Base-by-base conservation (phyloP, 2,329 filamentous ascomycete species). In the Trichocomaceae sp. region DNA sequence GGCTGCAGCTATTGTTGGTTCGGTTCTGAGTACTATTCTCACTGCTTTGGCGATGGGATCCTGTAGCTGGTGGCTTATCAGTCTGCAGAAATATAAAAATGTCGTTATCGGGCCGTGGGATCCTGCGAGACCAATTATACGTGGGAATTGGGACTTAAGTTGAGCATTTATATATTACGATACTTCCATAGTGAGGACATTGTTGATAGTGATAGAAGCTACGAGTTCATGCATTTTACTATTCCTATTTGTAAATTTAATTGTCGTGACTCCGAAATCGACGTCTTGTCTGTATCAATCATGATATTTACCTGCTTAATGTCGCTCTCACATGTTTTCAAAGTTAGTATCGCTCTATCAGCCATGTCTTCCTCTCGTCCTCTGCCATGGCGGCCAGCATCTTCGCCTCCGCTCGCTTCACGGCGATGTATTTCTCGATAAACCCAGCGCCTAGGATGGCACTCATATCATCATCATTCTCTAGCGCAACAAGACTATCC, bases 31-130 rank as follows among this genome's bases (percentile, higher is more conserved):
- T 5, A 82, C 84, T n/a, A 65, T 92, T 9, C 77, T 90, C 20
- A 86, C 87, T 0, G 83, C 85, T 4, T 69, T 96, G 52, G 85
- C 84, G 2, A 95, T 96, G 83, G 93, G 92, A 1, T 86, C 90
- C 12, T 96, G 91, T 69, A 95, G 90, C 68, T 97, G 91, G 92
- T 97, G 93, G 91, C 75, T 99, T 59, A 97, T 99, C 66, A 88
- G 90, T 8, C 72, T 99, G 70, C 93, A 99, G 73, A 92, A 95
- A 75, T 99, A 97, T 74, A 99, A 99, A 78, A 97, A 97, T 69
- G 93, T 97, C 73, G 96, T 99, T 62, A 89, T 91, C 66, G 93
- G 93, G 44, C 93, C 93, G 1, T 99, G 93, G 93, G 93, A 99
- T 74, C 91, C 92, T 19, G 93, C 93, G 6, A 81, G 91, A 67